Conservation (phyloP, 495 filamentous ascomycete genomes). For the Neurospora terricola region DNA sequence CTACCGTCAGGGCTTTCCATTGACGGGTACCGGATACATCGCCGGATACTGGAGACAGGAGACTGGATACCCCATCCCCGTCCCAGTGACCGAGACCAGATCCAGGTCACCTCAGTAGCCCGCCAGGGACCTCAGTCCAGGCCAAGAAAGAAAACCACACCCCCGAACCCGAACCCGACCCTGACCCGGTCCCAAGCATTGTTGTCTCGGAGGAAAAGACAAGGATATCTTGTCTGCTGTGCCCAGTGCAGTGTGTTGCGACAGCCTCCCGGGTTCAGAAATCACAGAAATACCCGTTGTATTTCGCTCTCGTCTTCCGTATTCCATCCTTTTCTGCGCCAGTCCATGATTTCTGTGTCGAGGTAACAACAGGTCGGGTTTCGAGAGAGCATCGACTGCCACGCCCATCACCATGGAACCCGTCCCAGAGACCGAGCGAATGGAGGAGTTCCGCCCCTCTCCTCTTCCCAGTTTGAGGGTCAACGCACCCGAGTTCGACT, state of each 20-base stretch:
- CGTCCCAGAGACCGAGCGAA: conserved; percentile 47
- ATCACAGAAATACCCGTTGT: not conserved
- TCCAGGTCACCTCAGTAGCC: not conserved
- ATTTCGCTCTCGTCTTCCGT: not conserved
- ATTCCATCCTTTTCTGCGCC: not conserved
- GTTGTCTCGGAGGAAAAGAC: not conserved
- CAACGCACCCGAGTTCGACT: conserved; percentile 28
- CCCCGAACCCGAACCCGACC: not conserved
- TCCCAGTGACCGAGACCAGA: not conserved
- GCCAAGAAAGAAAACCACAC: not conserved
- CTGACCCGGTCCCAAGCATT: not conserved
- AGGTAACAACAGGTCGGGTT: conserved; percentile 9
- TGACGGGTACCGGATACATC: not conserved
- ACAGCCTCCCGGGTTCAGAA: not conserved
- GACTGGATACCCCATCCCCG: not conserved
- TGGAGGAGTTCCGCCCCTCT: conserved; percentile 47
- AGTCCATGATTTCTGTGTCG: not conserved
- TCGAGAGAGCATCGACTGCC: conserved; percentile 14
- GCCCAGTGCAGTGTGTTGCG: not conserved
- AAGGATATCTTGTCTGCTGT: not conserved
- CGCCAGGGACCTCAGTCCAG: not conserved
- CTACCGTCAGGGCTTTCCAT: not conserved
- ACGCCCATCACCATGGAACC: conserved; percentile 39
- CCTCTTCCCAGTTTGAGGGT: conserved; percentile 35
- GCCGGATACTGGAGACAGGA: not conserved